phyloP scores from a whole-genome alignment of 2,329 filamentous ascomycete genomes.

The Aspergillus calidoustus region DNA sequence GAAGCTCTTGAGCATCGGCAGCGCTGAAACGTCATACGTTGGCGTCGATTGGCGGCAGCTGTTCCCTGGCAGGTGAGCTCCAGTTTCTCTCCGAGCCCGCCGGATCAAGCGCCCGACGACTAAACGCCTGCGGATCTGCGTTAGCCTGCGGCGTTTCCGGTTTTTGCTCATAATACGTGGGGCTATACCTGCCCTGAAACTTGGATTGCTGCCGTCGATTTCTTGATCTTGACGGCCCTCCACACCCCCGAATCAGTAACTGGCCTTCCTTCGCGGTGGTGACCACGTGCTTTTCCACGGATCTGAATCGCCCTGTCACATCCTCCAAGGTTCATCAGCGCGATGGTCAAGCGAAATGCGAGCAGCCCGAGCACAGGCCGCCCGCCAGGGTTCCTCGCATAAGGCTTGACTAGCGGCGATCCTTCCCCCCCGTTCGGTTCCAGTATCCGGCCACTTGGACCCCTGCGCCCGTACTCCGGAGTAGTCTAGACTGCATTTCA shows the following conservation, averaged over 20 bases:
- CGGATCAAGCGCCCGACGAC: constrained; percentile 15
- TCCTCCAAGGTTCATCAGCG: neutral
- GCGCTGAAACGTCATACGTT: neutral
- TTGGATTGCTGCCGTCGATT: neutral
- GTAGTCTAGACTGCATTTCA: neutral
- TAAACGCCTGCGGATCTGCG: constrained; percentile 14
- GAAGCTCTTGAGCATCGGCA: neutral
- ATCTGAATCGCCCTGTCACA: neutral
- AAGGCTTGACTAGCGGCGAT: constrained; percentile 5
- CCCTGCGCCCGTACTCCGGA: neutral
- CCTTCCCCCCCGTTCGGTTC: neutral
- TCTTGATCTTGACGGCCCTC: neutral
- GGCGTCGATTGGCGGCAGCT: neutral
- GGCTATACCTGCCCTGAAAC: neutral
- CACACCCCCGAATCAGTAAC: neutral
- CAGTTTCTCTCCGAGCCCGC: neutral
- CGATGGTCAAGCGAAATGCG: neutral
- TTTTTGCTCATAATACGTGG: neutral
- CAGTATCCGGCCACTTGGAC: neutral
- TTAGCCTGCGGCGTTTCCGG: neutral
- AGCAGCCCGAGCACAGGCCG: neutral
- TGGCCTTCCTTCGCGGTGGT: neutral
- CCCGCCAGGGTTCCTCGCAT: neutral
- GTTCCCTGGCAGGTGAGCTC: neutral
- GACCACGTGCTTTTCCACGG: neutral